A percentile compares a stretch with the other conserved stretches of the same genome.
Evolutionary conservation across 345 rosid species (phyloP).

Genomic region (Aurinia saxatilis): DNA sequence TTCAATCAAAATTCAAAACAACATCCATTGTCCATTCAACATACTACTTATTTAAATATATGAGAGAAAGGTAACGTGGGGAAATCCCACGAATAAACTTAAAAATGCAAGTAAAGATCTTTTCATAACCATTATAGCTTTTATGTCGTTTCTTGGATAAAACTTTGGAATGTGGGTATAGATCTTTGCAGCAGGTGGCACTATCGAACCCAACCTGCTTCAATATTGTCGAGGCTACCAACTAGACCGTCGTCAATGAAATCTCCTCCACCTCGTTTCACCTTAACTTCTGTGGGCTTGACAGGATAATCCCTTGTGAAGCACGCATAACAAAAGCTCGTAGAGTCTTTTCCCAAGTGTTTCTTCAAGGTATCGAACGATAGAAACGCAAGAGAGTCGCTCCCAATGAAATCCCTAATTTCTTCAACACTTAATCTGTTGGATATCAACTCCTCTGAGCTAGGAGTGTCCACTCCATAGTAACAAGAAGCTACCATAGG

Average conservation of each 20-base stretch:
- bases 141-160: no score
- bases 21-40: no score
- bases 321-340: slow-evolving; percentile 74
- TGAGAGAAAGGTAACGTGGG: no score
- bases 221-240: slow-evolving; percentile 65
- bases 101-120: no score
- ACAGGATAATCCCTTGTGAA: slow-evolving; percentile 87
- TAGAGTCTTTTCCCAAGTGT: slow-evolving; percentile 46
- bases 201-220: slow-evolving; percentile 74
- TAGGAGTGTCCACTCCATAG: slow-evolving; percentile 92
- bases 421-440: slow-evolving; percentile 83
- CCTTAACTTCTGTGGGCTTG: slow-evolving; percentile 64
- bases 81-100: no score
- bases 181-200: no score
- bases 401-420: slow-evolving; percentile 61
- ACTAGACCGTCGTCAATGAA: slow-evolving; percentile 78
- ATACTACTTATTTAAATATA: no score
- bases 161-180: no score
- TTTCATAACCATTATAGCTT: no score
- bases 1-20: no score
- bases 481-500: slow-evolving; percentile 80
- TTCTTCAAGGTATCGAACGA: slow-evolving; percentile 58
- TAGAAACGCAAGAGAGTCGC: slow-evolving; percentile 82
- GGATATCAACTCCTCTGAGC: slow-evolving; percentile 86
- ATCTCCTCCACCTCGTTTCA: slow-evolving; percentile 77